phyloP scores from a whole-genome alignment of 257 asterid species.

The Lithospermum erythrorhizon region DNA sequence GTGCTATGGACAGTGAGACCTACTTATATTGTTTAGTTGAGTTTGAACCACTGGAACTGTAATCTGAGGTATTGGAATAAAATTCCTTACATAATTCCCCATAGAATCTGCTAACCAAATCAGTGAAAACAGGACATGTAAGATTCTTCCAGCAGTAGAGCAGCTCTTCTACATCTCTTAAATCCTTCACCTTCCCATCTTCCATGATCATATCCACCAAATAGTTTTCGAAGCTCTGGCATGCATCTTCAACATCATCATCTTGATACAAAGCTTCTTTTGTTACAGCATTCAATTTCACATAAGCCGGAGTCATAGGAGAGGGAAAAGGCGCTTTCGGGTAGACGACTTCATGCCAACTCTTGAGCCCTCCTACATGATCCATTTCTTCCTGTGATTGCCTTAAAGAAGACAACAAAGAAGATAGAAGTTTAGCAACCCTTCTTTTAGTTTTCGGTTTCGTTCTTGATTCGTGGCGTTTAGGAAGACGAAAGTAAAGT shows the following conservation, averaged over 20 bases:
- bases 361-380: slow-evolving; percentile 31
- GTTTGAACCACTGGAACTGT: background rate
- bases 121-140: slow-evolving; percentile 41
- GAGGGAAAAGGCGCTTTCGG: slow-evolving; percentile 53
- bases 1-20: too few species aligned
- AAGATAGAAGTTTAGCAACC: slow-evolving; percentile 10
- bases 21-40: background rate
- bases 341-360: slow-evolving; percentile 22
- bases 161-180: slow-evolving; percentile 65
- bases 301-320: slow-evolving; percentile 62
- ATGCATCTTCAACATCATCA: slow-evolving; percentile 45
- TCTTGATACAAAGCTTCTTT: slow-evolving; percentile 6
- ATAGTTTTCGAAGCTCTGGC: slow-evolving; percentile 62
- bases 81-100: slow-evolving; percentile 64
- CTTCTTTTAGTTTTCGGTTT: slow-evolving; percentile 5
- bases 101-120: slow-evolving; percentile 57
- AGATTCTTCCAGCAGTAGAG: slow-evolving; percentile 57
- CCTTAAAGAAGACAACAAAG: slow-evolving; percentile 14
- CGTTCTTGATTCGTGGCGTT: slow-evolving; percentile 5
- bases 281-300: slow-evolving; percentile 17
- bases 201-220: slow-evolving; percentile 61
- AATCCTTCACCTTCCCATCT: slow-evolving; percentile 48
- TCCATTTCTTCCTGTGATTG: slow-evolving; percentile 23
- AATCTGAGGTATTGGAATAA: slow-evolving; percentile 26
- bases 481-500: slow-evolving; percentile 16